phyloP scores from a whole-genome alignment of 805 yeast genomes.

The Saturnispora kantuleensis region DNA sequence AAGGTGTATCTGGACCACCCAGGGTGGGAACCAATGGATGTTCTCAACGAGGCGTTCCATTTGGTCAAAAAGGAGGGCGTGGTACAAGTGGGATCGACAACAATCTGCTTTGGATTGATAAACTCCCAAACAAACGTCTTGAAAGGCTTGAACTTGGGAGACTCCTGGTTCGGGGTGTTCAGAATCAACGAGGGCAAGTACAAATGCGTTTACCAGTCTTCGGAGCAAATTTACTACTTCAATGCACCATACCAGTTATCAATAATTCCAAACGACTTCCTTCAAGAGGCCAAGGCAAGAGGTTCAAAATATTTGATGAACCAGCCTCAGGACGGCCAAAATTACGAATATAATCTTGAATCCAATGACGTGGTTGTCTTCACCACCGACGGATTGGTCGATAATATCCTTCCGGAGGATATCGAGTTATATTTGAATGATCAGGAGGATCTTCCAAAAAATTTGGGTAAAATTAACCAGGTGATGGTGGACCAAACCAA shows the following conservation, averaged over 20 bases:
- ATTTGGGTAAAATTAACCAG: conserved; percentile 30
- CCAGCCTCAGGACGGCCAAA: conserved; percentile 59
- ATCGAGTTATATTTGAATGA: conserved; percentile 61
- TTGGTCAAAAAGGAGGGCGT: conserved; percentile 42
- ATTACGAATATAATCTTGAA: conserved; percentile 52
- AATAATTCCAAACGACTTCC: conserved; percentile 59
- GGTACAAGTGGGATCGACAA: conserved; percentile 87
- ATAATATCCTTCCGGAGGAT: conserved; percentile 67
- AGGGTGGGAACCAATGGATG: conserved; percentile 31
- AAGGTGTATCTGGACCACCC: conserved; percentile 22
- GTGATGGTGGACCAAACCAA: conserved; percentile 61
- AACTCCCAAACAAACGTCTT: conserved; percentile 43
- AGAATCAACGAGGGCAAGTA: conserved; percentile 29
- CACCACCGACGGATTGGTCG: conserved; percentile 92
- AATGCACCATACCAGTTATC: conserved; percentile 91
- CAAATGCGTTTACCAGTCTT: conserved; percentile 53
- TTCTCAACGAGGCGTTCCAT: conserved; percentile 49
- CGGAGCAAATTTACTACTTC: conserved; percentile 75
- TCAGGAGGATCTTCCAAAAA: conserved; percentile 20
- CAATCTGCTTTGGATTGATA: conserved; percentile 76
- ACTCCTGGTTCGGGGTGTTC: conserved; percentile 88
- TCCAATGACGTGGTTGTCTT: conserved; percentile 70
- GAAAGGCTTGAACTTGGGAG: conserved; percentile 77
- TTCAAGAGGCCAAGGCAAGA: conserved; percentile 40
- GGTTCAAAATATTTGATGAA: conserved; percentile 63